Percentiles rank a stretch among this genome's conserved stretches.
Conservation (phyloP, 1,139 yeast genomes). For the Suhomyces bribrorum region DNA sequence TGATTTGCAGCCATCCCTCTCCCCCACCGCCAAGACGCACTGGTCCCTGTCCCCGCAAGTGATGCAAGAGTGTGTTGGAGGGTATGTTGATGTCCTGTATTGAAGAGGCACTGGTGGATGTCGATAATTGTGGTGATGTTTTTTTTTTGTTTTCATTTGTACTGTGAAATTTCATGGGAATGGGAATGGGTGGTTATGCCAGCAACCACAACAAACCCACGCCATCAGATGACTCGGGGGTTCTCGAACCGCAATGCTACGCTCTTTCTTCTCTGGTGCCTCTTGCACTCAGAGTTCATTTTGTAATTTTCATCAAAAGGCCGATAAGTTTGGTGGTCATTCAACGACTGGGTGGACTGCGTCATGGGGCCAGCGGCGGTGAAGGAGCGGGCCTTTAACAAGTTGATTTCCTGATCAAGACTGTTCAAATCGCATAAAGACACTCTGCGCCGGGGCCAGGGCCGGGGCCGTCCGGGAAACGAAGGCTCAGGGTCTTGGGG, state of each 20-base stretch:
- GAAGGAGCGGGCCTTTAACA: constrained; percentile 4
- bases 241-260: constrained; percentile 35
- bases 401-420: constrained; percentile 15
- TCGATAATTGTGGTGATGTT: too few species aligned
- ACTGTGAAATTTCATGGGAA: not conserved
- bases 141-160: too few species aligned
- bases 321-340: not conserved
- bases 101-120: too few species aligned
- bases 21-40: too few species aligned
- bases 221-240: constrained; percentile 16
- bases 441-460: constrained; percentile 12
- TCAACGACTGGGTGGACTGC: constrained; percentile 7
- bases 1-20: too few species aligned
- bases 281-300: constrained; percentile 7
- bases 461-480: constrained; percentile 4
- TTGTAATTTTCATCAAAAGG: not conserved
- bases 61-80: too few species aligned
- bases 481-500: not conserved
- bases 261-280: constrained; percentile 33
- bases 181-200: not conserved
- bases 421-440: constrained; percentile 30
- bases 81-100: too few species aligned
- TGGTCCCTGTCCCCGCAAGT: too few species aligned
- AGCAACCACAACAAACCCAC: not conserved
- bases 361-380: constrained; percentile 1